Percentiles rank a stretch among this genome's conserved stretches.
These are phyloP conservation scores for Closterium sp. DNA, from an alignment of 139 green algal species.

Conservation along the genomic window DNA sequence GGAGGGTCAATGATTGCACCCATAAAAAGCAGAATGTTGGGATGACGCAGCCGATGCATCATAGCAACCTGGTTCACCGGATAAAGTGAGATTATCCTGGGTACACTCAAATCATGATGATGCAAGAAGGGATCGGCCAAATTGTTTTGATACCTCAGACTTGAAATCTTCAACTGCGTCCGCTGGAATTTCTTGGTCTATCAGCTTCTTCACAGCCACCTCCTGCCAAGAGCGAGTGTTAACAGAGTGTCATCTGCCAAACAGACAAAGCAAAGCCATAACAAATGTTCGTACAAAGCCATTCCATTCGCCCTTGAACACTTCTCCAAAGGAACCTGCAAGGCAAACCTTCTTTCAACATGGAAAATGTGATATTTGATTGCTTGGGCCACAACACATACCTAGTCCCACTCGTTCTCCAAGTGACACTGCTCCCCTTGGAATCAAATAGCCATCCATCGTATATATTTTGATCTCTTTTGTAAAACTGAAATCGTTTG, in stretches of 20 bases:
- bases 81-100: not conserved
- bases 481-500: not conserved
- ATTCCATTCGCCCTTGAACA: conserved; percentile 12
- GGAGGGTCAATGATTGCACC: conserved; percentile 54
- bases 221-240: conserved; percentile 12
- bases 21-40: conserved; percentile 59
- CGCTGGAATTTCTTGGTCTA: conserved; percentile 23
- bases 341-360: not conserved
- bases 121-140: not conserved
- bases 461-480: not conserved
- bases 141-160: not conserved
- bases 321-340: conserved; percentile 5
- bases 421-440: not conserved
- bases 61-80: conserved; percentile 27
- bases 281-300: not conserved
- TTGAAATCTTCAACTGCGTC: conserved; percentile 42
- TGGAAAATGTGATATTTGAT: not conserved
- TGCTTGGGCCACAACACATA: not conserved
- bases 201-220: conserved; percentile 51
- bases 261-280: not conserved
- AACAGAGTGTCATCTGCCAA: not conserved
- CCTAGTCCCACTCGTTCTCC: not conserved
- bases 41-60: conserved; percentile 59
- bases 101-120: not conserved
- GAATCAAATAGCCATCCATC: not conserved